A percentile compares a stretch with the other conserved stretches of the same genome.
phyloP scores from a whole-genome alignment of 352 stramenopile species.

The Globisporangium cederbergense region DNA sequence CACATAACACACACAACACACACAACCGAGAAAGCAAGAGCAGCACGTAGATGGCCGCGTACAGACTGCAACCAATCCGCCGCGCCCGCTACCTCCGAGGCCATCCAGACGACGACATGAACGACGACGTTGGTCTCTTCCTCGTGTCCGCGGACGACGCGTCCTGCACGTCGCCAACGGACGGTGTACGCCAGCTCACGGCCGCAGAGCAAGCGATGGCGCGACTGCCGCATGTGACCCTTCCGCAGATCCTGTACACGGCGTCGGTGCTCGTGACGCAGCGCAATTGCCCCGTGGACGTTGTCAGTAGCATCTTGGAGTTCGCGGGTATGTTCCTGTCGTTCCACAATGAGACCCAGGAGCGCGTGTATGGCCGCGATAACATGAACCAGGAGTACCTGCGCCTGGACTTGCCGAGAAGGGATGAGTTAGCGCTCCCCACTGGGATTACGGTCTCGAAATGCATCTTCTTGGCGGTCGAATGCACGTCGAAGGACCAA shows the following conservation, averaged over 20 bases:
- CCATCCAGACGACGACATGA: neutral
- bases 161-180: constrained; percentile 26
- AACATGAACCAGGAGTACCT: constrained; percentile 67
- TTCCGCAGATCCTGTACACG: constrained; percentile 38
- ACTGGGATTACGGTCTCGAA: constrained; percentile 32
- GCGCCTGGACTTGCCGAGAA: constrained; percentile 33
- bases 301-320: constrained; percentile 30
- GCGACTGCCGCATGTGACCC: constrained; percentile 39
- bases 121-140: constrained; percentile 27
- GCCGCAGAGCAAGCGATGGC: constrained; percentile 27
- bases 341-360: constrained; percentile 37
- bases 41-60: neutral
- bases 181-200: constrained; percentile 38
- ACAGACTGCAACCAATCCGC: neutral
- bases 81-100: neutral
- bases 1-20: neutral
- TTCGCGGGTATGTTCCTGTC: constrained; percentile 50
- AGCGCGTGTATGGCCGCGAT: constrained; percentile 22
- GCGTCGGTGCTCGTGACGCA: constrained; percentile 34
- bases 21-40: neutral
- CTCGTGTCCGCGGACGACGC: constrained; percentile 38
- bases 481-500: constrained; percentile 69
- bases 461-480: constrained; percentile 42
- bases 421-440: constrained; percentile 32
- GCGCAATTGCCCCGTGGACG: constrained; percentile 23